A percentile compares a stretch with the other conserved stretches of the same genome.
Evolutionary conservation across 1,284 basidiomycete species (phyloP).

Genomic region (Trametes polyzona): DNA sequence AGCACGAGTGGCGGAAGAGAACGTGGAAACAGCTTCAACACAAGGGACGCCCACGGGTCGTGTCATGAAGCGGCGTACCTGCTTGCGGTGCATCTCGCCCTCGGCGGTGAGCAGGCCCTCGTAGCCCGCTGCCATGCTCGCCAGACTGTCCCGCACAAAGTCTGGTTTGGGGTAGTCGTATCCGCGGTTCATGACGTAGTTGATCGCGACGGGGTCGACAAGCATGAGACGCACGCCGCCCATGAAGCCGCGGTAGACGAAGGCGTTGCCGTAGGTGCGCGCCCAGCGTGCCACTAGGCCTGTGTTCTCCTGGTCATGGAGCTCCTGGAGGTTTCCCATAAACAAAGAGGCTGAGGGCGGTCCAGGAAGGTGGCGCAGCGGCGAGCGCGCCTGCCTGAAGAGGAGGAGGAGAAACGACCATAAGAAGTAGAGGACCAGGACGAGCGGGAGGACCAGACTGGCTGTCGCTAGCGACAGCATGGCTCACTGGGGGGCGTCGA

Average conservation of each 20-base stretch:
- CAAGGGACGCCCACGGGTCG: neutral
- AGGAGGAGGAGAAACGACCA: slow-evolving; percentile 41
- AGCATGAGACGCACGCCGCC: slow-evolving; percentile 59
- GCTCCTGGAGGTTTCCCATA: slow-evolving; percentile 57
- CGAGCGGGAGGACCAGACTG: slow-evolving; percentile 3
- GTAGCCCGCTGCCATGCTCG: slow-evolving; percentile 53
- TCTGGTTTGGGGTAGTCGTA: slow-evolving; percentile 72
- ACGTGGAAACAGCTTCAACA: neutral
- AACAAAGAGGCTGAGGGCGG: slow-evolving; percentile 49
- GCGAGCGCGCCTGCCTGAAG: slow-evolving; percentile 40
- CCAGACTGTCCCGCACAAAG: slow-evolving; percentile 60
- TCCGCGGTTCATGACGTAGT: slow-evolving; percentile 61
- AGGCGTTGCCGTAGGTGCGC: slow-evolving; percentile 50
- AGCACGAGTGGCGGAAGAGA: neutral
- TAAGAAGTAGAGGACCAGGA: slow-evolving; percentile 32
- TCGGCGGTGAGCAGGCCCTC: slow-evolving; percentile 56
- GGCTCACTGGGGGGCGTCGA: slow-evolving; percentile 5
- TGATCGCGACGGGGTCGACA: slow-evolving; percentile 61
- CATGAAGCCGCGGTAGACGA: slow-evolving; percentile 60
- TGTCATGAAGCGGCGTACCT: slow-evolving; percentile 44
- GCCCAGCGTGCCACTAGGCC: slow-evolving; percentile 54
- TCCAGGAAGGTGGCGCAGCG: slow-evolving; percentile 43
- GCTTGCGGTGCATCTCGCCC: slow-evolving; percentile 54
- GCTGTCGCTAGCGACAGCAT: slow-evolving; percentile 6
- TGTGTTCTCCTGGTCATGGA: slow-evolving; percentile 63